Base-by-base conservation (phyloP, 768 basidiomycete species). In the Tulasnella sp. region DNA sequence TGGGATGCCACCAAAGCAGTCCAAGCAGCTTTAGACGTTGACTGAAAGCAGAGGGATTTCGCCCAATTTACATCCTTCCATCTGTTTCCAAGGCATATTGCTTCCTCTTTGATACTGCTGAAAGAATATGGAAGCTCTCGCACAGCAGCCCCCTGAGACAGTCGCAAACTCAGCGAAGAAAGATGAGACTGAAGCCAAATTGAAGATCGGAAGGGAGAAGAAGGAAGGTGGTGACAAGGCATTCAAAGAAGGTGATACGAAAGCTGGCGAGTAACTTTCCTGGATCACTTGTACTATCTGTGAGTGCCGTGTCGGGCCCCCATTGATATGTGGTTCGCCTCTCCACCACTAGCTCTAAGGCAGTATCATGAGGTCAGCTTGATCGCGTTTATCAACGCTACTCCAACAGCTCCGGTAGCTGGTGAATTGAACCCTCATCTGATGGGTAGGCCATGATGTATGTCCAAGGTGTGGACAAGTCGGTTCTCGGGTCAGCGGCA, bases 391-490 rank as follows among this genome's bases (percentile, higher is more conserved):
- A 25, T 53, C 34, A n/a, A n/a, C n/a, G n/a, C n/a, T n/a, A n/a
- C n/a, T n/a, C n/a, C n/a, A n/a, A n/a, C n/a, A n/a, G n/a, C n/a
- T n/a, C n/a, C n/a, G n/a, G n/a, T n/a, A n/a, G n/a, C n/a, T n/a
- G n/a, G n/a, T n/a, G n/a, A n/a, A n/a, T n/a, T n/a, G n/a, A n/a
- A n/a, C n/a, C n/a, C n/a, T n/a, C n/a, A n/a, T 53, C 19, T 46
- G 11, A 54, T 24, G 43, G 7, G 4, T 38, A 86, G 87, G 73
- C 87, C 22, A 71, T 88, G 53, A 74, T 88, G 75, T 88, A 82
- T 64, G 75, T 89, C 12, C 73, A 80, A 44, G 88, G 88, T 21
- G 69, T 91, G 49, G 83, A 88, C 75, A 90, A 85, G 87, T 86
- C 66, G 61, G 81, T 31, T 2, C 25, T 62, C 25, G 25, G 45